These are phyloP conservation scores for Xylariales sp. DNA, from an alignment of 2,329 filamentous ascomycete genomes.

Conservation along the genomic window DNA sequence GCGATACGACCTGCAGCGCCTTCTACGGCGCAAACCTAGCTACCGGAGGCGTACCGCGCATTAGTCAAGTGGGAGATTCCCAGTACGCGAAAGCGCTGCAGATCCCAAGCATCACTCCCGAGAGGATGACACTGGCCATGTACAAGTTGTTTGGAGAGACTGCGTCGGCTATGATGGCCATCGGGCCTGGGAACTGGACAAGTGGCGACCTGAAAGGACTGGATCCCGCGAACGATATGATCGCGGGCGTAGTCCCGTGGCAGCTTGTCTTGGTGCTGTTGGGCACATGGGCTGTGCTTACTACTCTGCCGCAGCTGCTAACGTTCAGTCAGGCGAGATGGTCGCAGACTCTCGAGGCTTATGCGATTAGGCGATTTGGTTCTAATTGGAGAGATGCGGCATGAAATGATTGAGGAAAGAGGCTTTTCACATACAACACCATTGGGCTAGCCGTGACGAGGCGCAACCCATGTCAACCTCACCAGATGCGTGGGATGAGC, in stretches of 20 bases:
- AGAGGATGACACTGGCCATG: slow-evolving; percentile 21
- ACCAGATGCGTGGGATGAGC: too few relatives aligned
- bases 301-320: slow-evolving; percentile 16
- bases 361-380: slow-evolving; percentile 7
- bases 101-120: slow-evolving; percentile 15
- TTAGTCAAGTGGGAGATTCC: slow-evolving; percentile 9
- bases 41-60: slow-evolving; percentile 15
- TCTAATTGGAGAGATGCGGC: slow-evolving; percentile 5
- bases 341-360: slow-evolving; percentile 14
- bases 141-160: slow-evolving; percentile 25
- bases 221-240: slow-evolving; percentile 14
- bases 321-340: slow-evolving; percentile 8
- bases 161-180: slow-evolving; percentile 19
- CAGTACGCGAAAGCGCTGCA: slow-evolving; percentile 15
- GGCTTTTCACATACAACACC: neutral
- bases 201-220: slow-evolving; percentile 8
- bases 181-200: slow-evolving; percentile 21
- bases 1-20: slow-evolving; percentile 13
- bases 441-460: too few relatives aligned
- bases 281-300: slow-evolving; percentile 17
- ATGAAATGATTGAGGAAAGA: neutral
- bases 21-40: slow-evolving; percentile 22
- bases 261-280: slow-evolving; percentile 9
- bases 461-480: too few relatives aligned
- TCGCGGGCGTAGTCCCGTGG: slow-evolving; percentile 12